These are phyloP conservation scores for Leishmania major DNA, from an alignment of 208 protist genomes.

Conservation along the genomic window DNA sequence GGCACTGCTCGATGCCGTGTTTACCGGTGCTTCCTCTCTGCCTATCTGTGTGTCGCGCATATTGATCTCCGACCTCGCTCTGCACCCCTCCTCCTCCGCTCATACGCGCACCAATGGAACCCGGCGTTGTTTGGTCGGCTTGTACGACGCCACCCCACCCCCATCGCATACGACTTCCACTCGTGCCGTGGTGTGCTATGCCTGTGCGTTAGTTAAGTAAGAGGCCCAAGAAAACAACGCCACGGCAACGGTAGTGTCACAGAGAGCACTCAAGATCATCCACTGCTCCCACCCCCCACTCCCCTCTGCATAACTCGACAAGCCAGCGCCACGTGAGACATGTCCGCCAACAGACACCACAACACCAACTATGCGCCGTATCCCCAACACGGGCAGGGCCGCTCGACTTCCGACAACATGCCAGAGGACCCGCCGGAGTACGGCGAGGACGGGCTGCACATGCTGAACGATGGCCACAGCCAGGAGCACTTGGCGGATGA, in stretches of 20 bases:
- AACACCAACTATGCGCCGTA: background rate
- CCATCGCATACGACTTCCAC: background rate
- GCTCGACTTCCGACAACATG: conserved; percentile 10
- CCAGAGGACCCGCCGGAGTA: conserved; percentile 46
- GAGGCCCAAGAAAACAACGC: background rate
- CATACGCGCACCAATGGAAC: background rate
- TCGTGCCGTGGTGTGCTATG: background rate
- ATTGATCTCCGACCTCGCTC: background rate
- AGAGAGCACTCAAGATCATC: background rate
- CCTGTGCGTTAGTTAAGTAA: background rate
- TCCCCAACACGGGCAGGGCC: background rate
- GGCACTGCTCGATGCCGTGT: background rate
- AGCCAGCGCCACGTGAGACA: background rate
- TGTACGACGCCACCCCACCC: background rate
- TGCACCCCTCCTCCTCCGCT: background rate
- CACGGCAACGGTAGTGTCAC: background rate
- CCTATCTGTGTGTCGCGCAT: background rate
- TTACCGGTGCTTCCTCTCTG: background rate
- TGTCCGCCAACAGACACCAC: background rate
- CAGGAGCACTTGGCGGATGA: conserved; percentile 12
- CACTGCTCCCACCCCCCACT: background rate
- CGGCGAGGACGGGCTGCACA: conserved; percentile 38
- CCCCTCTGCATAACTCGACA: background rate
- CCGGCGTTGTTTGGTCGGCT: background rate
- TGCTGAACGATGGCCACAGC: conserved; percentile 28